These are phyloP conservation scores for Eucalyptus coolabah DNA, from an alignment of 345 rosid genomes.

Conservation along the genomic window DNA sequence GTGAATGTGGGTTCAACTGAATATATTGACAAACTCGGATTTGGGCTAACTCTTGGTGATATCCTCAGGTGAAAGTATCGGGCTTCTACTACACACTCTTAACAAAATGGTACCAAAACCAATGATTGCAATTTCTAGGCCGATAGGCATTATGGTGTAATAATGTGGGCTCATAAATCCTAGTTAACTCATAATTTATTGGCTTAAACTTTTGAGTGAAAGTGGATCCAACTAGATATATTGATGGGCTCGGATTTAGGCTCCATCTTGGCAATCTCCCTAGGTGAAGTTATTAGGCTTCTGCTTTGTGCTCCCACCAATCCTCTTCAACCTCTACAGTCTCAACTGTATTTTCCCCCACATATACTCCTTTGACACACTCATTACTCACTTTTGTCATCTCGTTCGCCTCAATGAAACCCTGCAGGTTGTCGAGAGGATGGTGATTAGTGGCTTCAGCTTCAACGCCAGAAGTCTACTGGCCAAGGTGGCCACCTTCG, in stretches of 20 bases:
- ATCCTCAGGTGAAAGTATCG: rapidly evolving
- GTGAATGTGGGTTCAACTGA: rapidly evolving
- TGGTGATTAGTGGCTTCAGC: not conserved
- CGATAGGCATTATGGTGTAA: rapidly evolving
- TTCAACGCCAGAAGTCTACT: not conserved
- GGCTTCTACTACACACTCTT: rapidly evolving
- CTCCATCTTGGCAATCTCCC: too few species aligned
- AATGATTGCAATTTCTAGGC: rapidly evolving
- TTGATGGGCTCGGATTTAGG: rapidly evolving
- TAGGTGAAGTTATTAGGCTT: too few species aligned
- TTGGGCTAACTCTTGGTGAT: rapidly evolving
- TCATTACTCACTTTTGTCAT: not conserved
- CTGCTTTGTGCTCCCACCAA: rapidly evolving
- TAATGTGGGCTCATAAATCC: rapidly evolving
- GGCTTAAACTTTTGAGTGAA: too few species aligned
- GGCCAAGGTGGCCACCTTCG: not conserved
- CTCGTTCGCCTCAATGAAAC: not conserved
- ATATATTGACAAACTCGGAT: too few species aligned
- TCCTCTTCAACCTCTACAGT: not conserved
- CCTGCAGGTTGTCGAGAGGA: not conserved
- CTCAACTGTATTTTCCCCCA: not conserved
- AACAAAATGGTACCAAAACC: too few species aligned
- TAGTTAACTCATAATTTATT: rapidly evolving
- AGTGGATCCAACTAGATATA: rapidly evolving
- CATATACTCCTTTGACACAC: not conserved